phyloP scores from a whole-genome alignment of 257 asterid genomes.

The Jaltomata sinuosa region DNA sequence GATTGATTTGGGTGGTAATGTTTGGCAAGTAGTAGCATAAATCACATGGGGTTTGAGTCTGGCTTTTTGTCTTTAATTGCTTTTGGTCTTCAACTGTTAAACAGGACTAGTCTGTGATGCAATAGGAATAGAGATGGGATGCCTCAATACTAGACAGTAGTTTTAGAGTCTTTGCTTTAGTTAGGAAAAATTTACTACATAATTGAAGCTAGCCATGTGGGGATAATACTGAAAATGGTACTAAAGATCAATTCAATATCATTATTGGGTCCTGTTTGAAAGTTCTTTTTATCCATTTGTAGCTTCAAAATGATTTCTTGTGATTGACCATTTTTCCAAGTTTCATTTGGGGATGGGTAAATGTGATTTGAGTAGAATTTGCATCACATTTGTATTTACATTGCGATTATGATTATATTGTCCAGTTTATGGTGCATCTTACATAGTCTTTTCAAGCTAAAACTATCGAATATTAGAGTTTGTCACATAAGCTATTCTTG shows the following conservation, averaged over 20 bases:
- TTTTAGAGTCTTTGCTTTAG: background rate
- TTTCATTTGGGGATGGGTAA: background rate
- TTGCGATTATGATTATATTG: background rate
- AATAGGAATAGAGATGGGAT: background rate
- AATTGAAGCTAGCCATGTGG: background rate
- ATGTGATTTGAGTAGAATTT: background rate
- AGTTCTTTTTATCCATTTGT: background rate
- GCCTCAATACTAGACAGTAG: background rate
- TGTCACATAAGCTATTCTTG: background rate
- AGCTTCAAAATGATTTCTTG: background rate
- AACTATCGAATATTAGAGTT: background rate
- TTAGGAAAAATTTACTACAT: background rate
- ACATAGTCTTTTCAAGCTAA: background rate
- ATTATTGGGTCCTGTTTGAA: background rate
- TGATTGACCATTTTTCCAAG: background rate
- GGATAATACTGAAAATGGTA: background rate
- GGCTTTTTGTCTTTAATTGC: background rate
- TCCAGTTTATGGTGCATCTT: background rate
- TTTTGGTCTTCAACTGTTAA: background rate
- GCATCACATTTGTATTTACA: background rate
- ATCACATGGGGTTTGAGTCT: constrained; percentile 8
- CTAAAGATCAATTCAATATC: background rate
- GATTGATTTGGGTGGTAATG: background rate
- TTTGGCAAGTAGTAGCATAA: background rate
- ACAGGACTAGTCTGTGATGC: background rate